phyloP scores from a whole-genome alignment of 2,329 filamentous ascomycete species.

The Tolypocladium album region DNA sequence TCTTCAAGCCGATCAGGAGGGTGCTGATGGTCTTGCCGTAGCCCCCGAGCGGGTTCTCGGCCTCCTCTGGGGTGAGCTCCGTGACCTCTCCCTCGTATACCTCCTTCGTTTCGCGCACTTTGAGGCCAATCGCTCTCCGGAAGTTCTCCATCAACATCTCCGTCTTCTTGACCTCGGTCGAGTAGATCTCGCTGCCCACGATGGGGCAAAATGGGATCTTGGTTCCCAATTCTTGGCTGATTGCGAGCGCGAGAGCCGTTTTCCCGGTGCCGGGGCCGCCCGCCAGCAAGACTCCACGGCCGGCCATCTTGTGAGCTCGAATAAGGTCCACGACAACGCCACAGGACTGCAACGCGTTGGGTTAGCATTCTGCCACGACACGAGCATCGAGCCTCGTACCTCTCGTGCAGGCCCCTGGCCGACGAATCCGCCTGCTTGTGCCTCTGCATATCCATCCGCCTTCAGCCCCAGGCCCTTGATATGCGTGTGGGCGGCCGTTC shows the following conservation, averaged over 20 bases:
- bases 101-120: conserved; percentile 97
- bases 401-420: conserved; percentile 83
- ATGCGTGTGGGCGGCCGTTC: conserved; percentile 93
- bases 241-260: conserved; percentile 87
- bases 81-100: conserved; percentile 99
- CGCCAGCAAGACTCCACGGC: conserved; percentile 82
- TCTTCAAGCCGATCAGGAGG: conserved; percentile 87
- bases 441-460: conserved; percentile 75
- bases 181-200: conserved; percentile 96
- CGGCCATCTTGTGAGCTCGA: conserved; percentile 94
- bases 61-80: conserved; percentile 93
- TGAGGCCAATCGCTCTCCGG: conserved; percentile 85
- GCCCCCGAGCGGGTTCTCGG: conserved; percentile 91
- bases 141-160: conserved; percentile 99
- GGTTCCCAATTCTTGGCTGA: conserved; percentile 93
- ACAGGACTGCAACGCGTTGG: conserved; percentile 55
- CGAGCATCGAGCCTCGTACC: conserved; percentile 35
- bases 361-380: conserved; percentile 7
- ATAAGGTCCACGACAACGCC: conserved; percentile 95
- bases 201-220: conserved; percentile 99
- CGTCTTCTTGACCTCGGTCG: conserved; percentile 97
- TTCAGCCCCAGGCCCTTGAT: conserved; percentile 91
- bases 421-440: conserved; percentile 72
- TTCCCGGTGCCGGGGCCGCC: conserved; percentile 95
- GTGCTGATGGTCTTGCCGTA: conserved; percentile 98